Evolutionary conservation across 345 rosid genomes (phyloP), one percentile per base, ranked within the genome.

Genomic region (Trapa incisa): DNA sequence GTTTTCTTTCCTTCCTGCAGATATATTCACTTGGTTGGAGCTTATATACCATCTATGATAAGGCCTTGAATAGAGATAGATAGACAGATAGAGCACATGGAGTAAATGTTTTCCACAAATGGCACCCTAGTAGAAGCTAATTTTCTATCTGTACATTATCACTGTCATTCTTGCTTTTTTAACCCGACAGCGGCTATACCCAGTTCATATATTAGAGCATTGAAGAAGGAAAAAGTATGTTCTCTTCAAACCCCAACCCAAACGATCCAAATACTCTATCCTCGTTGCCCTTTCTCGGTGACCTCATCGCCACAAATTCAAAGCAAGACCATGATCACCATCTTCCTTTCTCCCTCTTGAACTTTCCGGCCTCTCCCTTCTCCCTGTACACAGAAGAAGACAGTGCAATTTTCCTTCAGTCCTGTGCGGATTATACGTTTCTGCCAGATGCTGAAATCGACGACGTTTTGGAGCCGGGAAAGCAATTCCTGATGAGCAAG

Each of bases 331-430:
- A 58, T 10, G 74, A 81, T 47, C 71, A 65, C 41, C 75, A 74
- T 73, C 75, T 79, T 45, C 78, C 68, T 61, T 37, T 65, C 65
- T 76, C 80, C 52, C 77, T 66, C 57, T 22, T 65, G 57, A 65
- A 67, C 52, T 54, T 81, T 45, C 84, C 74, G 36, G 56, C 91
- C 43, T 85, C 91, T 71, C 84, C 88, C 35, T 81, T 74, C 57
- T 47, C 72, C 43, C 73, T 75, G 15, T 80, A 67, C 72, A 82
- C 84, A 16, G 64, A 16, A 6, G 80, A 78, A 1, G 71, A 76
- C 52, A 69, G 67, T 17, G 63, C 52, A 68, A 9, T 72, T 63
- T 73, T 85, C 64, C 71, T 71, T 47, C 79, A 70, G 2, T 58
- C 67, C 47, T 65, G 22, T n/a, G 22, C 17, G 14, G 67, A 43